Evolutionary conservation across 2,329 filamentous ascomycete species (phyloP).

Genomic region (Nothophoma quercina): DNA sequence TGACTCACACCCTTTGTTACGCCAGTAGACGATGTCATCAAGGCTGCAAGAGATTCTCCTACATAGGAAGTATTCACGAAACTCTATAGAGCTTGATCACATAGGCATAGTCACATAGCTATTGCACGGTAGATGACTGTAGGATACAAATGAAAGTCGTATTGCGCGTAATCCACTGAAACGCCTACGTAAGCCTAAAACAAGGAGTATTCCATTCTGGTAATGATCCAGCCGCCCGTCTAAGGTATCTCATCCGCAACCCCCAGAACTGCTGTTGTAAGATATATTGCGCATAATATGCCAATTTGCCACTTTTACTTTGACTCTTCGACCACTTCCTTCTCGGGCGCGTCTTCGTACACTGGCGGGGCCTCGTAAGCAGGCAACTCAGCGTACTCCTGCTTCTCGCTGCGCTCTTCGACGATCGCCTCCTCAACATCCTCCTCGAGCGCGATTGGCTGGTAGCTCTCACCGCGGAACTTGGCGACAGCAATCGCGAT

Average conservation of each 20-base stretch:
- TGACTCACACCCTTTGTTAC: no score
- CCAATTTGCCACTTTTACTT: conserved; percentile 21
- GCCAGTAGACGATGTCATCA: no score
- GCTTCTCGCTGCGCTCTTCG: conserved; percentile 38
- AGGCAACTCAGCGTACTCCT: conserved; percentile 44
- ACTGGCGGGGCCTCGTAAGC: conserved; percentile 49
- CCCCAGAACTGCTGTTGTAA: not conserved
- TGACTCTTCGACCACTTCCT: conserved; percentile 40
- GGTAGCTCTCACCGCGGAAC: conserved; percentile 57
- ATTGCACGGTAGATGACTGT: no score
- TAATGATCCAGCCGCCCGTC: not conserved
- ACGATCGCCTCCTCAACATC: conserved; percentile 25
- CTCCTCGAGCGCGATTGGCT: conserved; percentile 43
- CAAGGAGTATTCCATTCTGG: conserved; percentile 6
- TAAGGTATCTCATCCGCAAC: not conserved
- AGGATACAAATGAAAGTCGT: conserved; percentile 16
- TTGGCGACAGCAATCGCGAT: conserved; percentile 67
- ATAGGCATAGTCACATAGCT: no score
- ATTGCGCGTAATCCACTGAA: conserved; percentile 6
- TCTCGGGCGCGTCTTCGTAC: conserved; percentile 46
- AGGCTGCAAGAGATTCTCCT: no score
- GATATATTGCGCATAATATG: not conserved
- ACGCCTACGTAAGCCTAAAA: conserved; percentile 1
- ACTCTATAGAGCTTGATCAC: no score
- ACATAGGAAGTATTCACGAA: no score